These are phyloP conservation scores for Echinochloa phyllopogon DNA, from an alignment of 176 grass and related monocot genomes.

Conservation along the genomic window DNA sequence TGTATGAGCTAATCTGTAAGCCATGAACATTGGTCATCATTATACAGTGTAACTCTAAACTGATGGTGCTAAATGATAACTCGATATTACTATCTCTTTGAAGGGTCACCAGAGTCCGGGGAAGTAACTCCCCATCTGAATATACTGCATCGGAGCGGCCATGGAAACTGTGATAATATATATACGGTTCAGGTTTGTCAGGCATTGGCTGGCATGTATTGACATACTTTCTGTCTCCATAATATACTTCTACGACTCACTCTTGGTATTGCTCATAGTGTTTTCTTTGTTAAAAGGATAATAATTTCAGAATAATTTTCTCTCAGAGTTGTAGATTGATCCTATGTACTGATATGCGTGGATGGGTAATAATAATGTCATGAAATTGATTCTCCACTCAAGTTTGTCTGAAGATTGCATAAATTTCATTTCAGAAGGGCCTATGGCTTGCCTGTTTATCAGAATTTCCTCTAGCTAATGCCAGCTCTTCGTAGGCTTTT, in stretches of 20 bases:
- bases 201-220: constrained; percentile 5
- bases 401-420: not conserved
- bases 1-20: too few species aligned
- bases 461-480: not conserved
- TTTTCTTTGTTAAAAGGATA: constrained; percentile 9
- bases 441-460: not conserved
- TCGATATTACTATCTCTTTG: too few species aligned
- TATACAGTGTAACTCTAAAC: too few species aligned
- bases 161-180: not conserved
- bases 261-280: constrained; percentile 33
- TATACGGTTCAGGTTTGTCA: constrained; percentile 14
- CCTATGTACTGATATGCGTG: constrained; percentile 4
- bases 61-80: too few species aligned
- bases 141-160: too few species aligned
- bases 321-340: not conserved
- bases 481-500: not conserved
- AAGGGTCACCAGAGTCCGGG: too few species aligned
- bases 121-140: too few species aligned
- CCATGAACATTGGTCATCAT: too few species aligned
- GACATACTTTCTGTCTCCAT: constrained; percentile 31
- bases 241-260: constrained; percentile 31
- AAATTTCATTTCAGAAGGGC: not conserved
- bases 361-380: not conserved
- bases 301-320: constrained; percentile 27
- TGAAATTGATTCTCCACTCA: not conserved